phyloP scores from a whole-genome alignment of 768 basidiomycete species.

The Auricularia cornea region DNA sequence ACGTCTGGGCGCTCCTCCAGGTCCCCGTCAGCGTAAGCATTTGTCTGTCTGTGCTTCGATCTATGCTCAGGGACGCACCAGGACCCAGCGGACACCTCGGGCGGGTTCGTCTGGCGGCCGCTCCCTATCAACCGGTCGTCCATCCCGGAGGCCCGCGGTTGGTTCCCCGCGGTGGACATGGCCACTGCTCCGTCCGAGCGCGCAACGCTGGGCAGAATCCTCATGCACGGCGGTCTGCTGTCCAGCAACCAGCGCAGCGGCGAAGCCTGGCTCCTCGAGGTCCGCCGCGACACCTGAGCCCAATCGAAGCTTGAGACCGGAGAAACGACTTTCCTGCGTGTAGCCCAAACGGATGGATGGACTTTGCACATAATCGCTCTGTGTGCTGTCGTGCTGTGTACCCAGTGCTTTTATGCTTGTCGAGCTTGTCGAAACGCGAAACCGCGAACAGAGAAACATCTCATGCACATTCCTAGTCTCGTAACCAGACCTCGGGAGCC shows the following conservation, averaged over 20 bases:
- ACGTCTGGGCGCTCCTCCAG: slow-evolving; percentile 28
- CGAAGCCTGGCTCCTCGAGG: slow-evolving; percentile 34
- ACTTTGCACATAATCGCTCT: no score
- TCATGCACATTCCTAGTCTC: no score
- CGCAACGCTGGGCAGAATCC: slow-evolving; percentile 12
- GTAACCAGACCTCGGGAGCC: no score
- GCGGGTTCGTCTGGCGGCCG: slow-evolving; percentile 22
- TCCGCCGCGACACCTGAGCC: slow-evolving; percentile 1
- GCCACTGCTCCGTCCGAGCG: slow-evolving; percentile 13
- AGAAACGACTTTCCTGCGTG: no score
- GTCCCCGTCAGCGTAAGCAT: not conserved
- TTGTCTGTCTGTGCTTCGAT: no score
- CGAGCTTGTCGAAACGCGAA: no score
- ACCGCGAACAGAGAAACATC: no score
- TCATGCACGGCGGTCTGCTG: slow-evolving; percentile 34
- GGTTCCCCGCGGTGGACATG: slow-evolving; percentile 31
- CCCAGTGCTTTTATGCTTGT: no score
- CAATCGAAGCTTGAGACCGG: no score
- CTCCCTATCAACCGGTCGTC: slow-evolving; percentile 5
- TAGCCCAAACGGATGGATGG: no score
- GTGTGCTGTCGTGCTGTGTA: no score
- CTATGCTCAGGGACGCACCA: no score
- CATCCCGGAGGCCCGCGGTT: slow-evolving; percentile 31
- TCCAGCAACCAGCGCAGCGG: slow-evolving; percentile 33
- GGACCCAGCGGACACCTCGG: not conserved